Base-by-base conservation (phyloP, 2,329 filamentous ascomycete genomes). In the Penicillium capsulatum region DNA sequence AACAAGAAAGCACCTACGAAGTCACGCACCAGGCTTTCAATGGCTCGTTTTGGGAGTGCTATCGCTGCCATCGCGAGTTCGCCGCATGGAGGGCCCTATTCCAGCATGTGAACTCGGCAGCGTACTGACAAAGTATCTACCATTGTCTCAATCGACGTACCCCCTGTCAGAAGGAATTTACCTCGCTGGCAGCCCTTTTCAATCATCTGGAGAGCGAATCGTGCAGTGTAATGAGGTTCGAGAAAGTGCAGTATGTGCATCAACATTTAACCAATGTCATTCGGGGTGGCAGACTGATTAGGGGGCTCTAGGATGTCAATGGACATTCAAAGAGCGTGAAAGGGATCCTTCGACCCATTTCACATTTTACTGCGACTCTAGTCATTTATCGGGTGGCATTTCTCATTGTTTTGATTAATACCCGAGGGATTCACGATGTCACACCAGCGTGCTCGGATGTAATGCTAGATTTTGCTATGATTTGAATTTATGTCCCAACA, bases 11-110 rank as follows among this genome's bases (percentile, higher is more conserved):
- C 0, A 19, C 51, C 3, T 68, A 67, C 42, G 47, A 61, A 10
- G 73, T 71, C 1, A 75, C 64, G 0, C 22, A 48, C 0, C 46
- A 43, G 1, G 59, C 73, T 0, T 77, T 63, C 57, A 78, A 79
- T 36, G 68, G 69, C 0, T 1, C 15, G 2, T 50, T 11, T 1
- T 80, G 64, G 55, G 67, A 74, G 47, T 41, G 37, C 44, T 31
- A 45, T 27, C 14, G 20, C 5, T 39, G 22, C 17, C 36, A 39
- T 16, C 19, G 17, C 3, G 14, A 34, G 31, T 39, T 34, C 31
- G 7, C 19, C 16, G n/a, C 15, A 4, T 7, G 19, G 3, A 29
- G 16, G 2, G 11, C 30, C 8, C 22, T 39, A 16, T 16, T 13
- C 2, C 31, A 32, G 31, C 31, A 39, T 39, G 22, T 39, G 28